Evolutionary conservation across 768 basidiomycete genomes (phyloP).

Genomic region (Lyophyllum shimeji): DNA sequence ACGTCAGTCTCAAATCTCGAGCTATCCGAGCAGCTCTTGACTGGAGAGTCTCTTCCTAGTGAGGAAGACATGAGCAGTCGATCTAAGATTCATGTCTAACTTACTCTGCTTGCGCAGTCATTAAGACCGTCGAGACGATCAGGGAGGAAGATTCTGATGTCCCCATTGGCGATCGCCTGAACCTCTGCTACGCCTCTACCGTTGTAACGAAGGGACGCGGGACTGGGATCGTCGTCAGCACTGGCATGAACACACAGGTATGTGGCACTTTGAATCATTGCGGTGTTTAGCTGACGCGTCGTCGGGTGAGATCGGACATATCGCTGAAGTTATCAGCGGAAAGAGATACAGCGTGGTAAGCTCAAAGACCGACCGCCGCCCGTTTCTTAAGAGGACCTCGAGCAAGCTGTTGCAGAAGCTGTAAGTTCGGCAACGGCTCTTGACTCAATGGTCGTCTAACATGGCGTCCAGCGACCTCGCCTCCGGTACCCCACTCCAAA

Average conservation of each 20-base stretch:
- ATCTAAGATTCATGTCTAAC: neutral
- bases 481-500: constrained; percentile 36
- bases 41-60: constrained; percentile 52
- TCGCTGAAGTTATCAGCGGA: constrained; percentile 33
- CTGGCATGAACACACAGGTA: constrained; percentile 55
- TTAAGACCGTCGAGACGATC: constrained; percentile 35
- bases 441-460: neutral
- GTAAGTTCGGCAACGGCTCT: constrained; percentile 22
- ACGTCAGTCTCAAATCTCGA: constrained; percentile 46
- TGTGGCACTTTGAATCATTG: constrained; percentile 13
- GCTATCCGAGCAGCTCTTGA: constrained; percentile 50
- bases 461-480: constrained; percentile 27
- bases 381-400: constrained; percentile 22
- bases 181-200: constrained; percentile 44
- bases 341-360: constrained; percentile 13
- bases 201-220: constrained; percentile 49
- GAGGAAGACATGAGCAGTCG: neutral
- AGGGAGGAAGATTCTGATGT: constrained; percentile 30
- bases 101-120: constrained; percentile 22
- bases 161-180: constrained; percentile 42
- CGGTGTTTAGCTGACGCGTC: neutral
- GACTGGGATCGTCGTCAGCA: constrained; percentile 43
- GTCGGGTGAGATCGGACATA: constrained; percentile 32
- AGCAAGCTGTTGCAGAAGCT: constrained; percentile 24
- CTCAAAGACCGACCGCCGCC: constrained; percentile 17